Conservation (phyloP, 495 filamentous ascomycete species). For the Penicillium subrubescens region DNA sequence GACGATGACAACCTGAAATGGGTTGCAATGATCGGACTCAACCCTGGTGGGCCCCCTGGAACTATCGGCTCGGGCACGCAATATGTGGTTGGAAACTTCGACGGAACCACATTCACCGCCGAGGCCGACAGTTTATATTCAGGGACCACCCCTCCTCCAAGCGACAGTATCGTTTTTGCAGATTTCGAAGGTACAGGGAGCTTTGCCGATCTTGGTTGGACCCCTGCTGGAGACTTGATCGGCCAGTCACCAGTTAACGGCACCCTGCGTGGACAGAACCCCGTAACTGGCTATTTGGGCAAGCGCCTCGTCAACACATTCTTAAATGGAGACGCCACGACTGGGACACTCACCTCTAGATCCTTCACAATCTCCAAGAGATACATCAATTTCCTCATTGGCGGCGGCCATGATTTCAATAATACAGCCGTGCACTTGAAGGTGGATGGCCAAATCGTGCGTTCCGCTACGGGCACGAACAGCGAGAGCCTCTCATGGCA, state of each 20-base stretch:
- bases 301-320: neutral
- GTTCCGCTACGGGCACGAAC: neutral
- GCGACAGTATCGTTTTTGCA: neutral
- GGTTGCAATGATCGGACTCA: constrained; percentile 52
- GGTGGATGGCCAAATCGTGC: neutral
- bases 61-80: constrained; percentile 43
- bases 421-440: neutral
- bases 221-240: neutral
- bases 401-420: neutral
- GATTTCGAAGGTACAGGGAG: neutral
- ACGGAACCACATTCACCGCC: constrained; percentile 38
- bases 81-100: constrained; percentile 41
- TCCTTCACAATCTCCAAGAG: neutral
- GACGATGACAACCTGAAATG: constrained; percentile 44
- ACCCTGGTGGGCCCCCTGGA: constrained; percentile 59
- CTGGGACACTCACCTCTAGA: neutral
- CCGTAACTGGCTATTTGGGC: neutral
- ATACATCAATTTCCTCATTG: neutral
- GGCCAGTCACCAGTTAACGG: neutral
- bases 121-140: constrained; percentile 21
- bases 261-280: neutral
- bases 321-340: neutral
- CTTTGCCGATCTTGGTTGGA: neutral
- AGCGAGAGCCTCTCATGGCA: neutral
- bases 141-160: constrained; percentile 8